These are phyloP conservation scores for Basipetospora chlamydospora DNA, from an alignment of 2,329 filamentous ascomycete species.

Conservation along the genomic window DNA sequence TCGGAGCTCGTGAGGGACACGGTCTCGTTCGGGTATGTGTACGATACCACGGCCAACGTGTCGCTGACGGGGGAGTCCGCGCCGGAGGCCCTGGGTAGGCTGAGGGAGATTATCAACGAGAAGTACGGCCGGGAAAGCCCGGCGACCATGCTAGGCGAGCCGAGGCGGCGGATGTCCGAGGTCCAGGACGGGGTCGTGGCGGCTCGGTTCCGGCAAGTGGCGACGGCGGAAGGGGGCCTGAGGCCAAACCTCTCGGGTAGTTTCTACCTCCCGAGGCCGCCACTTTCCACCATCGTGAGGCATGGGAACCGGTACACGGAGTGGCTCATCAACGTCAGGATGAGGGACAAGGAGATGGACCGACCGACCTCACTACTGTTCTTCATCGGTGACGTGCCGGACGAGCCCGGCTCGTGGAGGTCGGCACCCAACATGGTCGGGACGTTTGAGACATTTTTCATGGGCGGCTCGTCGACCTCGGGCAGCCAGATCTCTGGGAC, in stretches of 20 bases:
- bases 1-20: conserved; percentile 46
- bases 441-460: conserved; percentile 41
- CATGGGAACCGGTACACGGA: conserved; percentile 34
- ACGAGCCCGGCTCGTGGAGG: conserved; percentile 33
- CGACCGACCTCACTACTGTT: conserved; percentile 50
- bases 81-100: conserved; percentile 23
- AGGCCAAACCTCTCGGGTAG: conserved; percentile 8
- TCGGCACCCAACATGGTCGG: conserved; percentile 43
- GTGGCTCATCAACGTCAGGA: conserved; percentile 54
- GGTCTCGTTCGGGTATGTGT: conserved; percentile 56
- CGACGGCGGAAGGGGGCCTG: conserved; percentile 5
- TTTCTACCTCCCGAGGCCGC: conserved; percentile 9
- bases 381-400: conserved; percentile 44
- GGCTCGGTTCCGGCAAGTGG: conserved; percentile 6
- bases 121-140: conserved; percentile 22
- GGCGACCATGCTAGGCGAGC: conserved; percentile 7
- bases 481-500: conserved; percentile 20
- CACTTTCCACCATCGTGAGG: conserved; percentile 17
- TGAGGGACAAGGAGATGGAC: conserved; percentile 43
- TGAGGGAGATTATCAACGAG: conserved; percentile 39
- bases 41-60: conserved; percentile 40
- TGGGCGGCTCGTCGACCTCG: conserved; percentile 11
- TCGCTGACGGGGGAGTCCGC: conserved; percentile 17
- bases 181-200: conserved; percentile 3
- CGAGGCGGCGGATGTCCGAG: background rate